These are phyloP conservation scores for Bipolaris sorokiniana DNA, from an alignment of 2,329 filamentous ascomycete species.

Conservation along the genomic window DNA sequence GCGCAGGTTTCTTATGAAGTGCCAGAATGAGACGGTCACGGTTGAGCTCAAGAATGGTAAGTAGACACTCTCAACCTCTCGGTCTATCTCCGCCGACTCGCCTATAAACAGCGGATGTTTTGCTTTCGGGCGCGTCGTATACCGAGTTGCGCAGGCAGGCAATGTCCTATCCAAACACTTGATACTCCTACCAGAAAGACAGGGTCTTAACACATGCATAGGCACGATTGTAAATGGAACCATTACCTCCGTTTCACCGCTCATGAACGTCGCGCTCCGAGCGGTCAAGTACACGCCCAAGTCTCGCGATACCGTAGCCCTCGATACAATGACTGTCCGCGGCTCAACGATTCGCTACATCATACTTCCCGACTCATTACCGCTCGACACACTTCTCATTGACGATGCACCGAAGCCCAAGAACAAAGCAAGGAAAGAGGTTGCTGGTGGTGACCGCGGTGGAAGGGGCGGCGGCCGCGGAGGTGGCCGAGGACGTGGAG, in stretches of 20 bases:
- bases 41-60: slow-evolving; percentile 98
- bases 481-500: slow-evolving; percentile 51
- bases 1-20: slow-evolving; percentile 96
- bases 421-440: slow-evolving; percentile 98
- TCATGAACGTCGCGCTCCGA: slow-evolving; percentile 97
- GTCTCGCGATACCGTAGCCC: slow-evolving; percentile 82
- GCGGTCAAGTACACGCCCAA: slow-evolving; percentile 96
- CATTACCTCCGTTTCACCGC: slow-evolving; percentile 92
- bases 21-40: slow-evolving; percentile 96
- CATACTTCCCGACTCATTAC: slow-evolving; percentile 93
- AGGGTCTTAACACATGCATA: slow-evolving; percentile 44
- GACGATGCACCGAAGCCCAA: slow-evolving; percentile 98
- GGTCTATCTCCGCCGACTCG: background rate
- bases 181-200: background rate
- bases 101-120: background rate
- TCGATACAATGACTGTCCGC: slow-evolving; percentile 96
- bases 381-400: slow-evolving; percentile 91
- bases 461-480: slow-evolving; percentile 44
- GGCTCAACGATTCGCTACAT: slow-evolving; percentile 96
- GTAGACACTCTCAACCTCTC: slow-evolving; percentile 17
- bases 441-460: slow-evolving; percentile 56
- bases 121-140: background rate
- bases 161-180: background rate
- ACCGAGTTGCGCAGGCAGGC: slow-evolving; percentile 8
- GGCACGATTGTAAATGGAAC: slow-evolving; percentile 96